Evolutionary conservation across 2,329 filamentous ascomycete genomes (phyloP).

Genomic region (Trichoderma arundinaceum): DNA sequence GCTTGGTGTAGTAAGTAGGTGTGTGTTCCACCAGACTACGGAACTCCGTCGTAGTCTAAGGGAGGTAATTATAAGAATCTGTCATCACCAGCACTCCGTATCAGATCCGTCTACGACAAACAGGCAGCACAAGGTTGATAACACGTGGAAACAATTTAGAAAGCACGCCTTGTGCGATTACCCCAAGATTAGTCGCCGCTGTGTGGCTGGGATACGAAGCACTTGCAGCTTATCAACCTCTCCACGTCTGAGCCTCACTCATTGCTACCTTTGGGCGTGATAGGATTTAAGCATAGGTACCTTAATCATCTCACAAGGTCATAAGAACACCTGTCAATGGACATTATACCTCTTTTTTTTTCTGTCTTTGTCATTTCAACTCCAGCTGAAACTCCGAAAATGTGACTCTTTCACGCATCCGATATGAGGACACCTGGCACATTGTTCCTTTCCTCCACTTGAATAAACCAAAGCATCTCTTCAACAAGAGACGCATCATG

Average conservation of each 20-base stretch:
- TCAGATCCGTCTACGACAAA: too few species aligned
- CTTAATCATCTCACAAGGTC: too few species aligned
- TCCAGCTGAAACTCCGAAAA: background rate
- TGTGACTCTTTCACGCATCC: background rate
- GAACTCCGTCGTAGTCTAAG: background rate
- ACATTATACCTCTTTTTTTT: background rate
- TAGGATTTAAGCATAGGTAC: too few species aligned
- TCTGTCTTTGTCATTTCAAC: background rate
- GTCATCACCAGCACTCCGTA: background rate
- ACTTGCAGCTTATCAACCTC: too few species aligned
- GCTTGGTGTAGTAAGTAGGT: background rate
- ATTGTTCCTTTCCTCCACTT: background rate
- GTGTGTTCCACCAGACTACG: background rate
- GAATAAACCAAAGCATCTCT: background rate
- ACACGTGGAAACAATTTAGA: background rate
- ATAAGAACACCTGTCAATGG: slow-evolving; percentile 17
- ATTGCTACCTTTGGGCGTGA: too few species aligned
- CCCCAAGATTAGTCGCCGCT: too few species aligned
- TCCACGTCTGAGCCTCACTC: too few species aligned
- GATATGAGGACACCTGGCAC: background rate
- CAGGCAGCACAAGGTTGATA: background rate
- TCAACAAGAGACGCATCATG: slow-evolving; percentile 1
- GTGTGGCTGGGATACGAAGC: too few species aligned
- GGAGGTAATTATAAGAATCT: background rate
- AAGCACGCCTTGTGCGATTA: too few species aligned